A percentile compares a stretch with the other conserved stretches of the same genome.
phyloP scores from a whole-genome alignment of 306 rosid species.

The Comarum palustre region DNA sequence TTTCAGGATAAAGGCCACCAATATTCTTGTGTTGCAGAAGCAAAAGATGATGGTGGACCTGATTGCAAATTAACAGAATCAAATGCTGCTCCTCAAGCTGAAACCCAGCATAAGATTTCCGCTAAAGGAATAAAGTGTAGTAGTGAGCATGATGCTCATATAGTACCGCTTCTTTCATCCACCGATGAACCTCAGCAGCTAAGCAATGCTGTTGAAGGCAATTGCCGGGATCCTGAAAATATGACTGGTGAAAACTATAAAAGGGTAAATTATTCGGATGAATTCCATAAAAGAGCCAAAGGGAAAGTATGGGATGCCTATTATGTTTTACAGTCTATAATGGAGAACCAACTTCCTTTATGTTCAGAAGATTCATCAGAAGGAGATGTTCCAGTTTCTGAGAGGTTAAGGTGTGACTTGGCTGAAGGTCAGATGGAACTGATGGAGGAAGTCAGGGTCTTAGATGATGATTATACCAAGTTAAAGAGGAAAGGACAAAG shows the following conservation, averaged over 20 bases:
- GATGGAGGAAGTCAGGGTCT: slow-evolving; percentile 24
- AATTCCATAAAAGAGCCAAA: slow-evolving; percentile 30
- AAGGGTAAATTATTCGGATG: slow-evolving; percentile 27
- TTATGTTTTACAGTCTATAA: slow-evolving; percentile 22
- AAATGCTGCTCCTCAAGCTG: slow-evolving; percentile 17
- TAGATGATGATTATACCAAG: slow-evolving; percentile 29
- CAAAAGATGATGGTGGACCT: slow-evolving; percentile 13
- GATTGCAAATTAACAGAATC: slow-evolving; percentile 25
- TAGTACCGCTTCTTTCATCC: slow-evolving; percentile 19
- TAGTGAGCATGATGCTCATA: slow-evolving; percentile 30
- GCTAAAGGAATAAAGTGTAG: slow-evolving; percentile 17
- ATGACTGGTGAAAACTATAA: slow-evolving; percentile 27
- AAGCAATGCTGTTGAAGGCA: slow-evolving; percentile 12
- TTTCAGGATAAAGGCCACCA: not conserved
- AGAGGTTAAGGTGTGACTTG: slow-evolving; percentile 17
- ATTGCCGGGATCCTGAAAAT: slow-evolving; percentile 23
- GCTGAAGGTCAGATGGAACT: slow-evolving; percentile 23
- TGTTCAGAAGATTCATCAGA: slow-evolving; percentile 33
- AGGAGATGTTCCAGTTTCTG: slow-evolving; percentile 8
- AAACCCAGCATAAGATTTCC: slow-evolving; percentile 11
- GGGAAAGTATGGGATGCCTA: slow-evolving; percentile 31
- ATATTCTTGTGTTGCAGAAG: slow-evolving; percentile 6
- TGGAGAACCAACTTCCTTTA: slow-evolving; percentile 30
- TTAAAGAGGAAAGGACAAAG: slow-evolving; percentile 28
- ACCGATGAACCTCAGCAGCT: slow-evolving; percentile 26